Conservation (phyloP, 2,329 filamentous ascomycete species). For the Arachnomyces sp. region DNA sequence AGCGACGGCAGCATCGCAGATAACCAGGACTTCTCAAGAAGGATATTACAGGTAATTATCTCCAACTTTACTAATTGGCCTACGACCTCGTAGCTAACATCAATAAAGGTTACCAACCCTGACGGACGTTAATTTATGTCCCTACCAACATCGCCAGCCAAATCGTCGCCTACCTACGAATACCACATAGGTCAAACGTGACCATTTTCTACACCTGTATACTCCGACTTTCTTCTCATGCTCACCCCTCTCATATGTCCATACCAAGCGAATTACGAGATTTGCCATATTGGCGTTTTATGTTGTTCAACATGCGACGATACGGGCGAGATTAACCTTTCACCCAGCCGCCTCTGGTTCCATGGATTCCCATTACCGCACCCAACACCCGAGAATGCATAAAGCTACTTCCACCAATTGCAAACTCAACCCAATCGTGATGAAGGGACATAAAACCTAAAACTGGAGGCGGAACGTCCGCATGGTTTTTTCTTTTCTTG, state of each 20-base stretch:
- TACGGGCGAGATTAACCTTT: slow-evolving; percentile 5
- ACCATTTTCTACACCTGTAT: too few species aligned
- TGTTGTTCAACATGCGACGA: slow-evolving; percentile 7
- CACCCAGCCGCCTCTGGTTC: neutral
- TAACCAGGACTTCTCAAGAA: slow-evolving; percentile 91
- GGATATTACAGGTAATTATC: slow-evolving; percentile 76
- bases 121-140: slow-evolving; percentile 9
- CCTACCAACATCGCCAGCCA: slow-evolving; percentile 1
- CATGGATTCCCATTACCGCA: neutral
- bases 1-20: slow-evolving; percentile 96
- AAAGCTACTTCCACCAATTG: too few species aligned
- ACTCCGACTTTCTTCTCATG: neutral
- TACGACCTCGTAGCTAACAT: slow-evolving; percentile 1
- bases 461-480: too few species aligned
- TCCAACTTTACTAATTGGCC: neutral
- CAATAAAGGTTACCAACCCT: slow-evolving; percentile 12
- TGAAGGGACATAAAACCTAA: too few species aligned
- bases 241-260: neutral
- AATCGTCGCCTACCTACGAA: neutral
- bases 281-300: slow-evolving; percentile 1
- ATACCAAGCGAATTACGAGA: slow-evolving; percentile 1
- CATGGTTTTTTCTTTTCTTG: too few species aligned
- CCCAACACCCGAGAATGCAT: too few species aligned
- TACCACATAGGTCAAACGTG: neutral
- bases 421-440: too few species aligned